Evolutionary conservation across 306 rosid genomes (phyloP).

Genomic region (Rosa rugosa): DNA sequence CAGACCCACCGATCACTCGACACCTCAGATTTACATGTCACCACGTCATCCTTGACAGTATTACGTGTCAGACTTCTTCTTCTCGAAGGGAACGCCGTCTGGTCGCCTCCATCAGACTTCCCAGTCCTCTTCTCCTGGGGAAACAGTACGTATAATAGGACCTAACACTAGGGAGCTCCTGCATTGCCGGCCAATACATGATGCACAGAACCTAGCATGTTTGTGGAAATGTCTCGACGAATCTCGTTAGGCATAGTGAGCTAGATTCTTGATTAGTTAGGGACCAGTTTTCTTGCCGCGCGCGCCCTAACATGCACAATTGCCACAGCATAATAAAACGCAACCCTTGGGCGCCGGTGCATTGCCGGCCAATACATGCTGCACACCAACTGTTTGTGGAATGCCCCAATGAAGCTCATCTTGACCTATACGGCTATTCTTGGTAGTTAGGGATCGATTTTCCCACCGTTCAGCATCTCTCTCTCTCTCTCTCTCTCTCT

Average conservation of each 20-base stretch:
- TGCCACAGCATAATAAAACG: neutral
- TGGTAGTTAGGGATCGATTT: neutral
- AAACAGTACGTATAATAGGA: neutral
- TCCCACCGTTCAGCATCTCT: neutral
- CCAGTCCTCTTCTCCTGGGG: neutral
- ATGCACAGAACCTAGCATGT: neutral
- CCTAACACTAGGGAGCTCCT: neutral
- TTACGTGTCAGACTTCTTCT: constrained; percentile 10
- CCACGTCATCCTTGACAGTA: constrained; percentile 29
- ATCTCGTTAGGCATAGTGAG: neutral
- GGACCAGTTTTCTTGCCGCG: neutral
- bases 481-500: neutral
- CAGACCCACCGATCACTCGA: constrained; percentile 7
- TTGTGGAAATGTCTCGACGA: neutral
- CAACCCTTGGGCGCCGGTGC: neutral
- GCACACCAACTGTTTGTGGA: neutral
- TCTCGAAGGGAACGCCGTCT: neutral
- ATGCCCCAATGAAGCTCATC: neutral
- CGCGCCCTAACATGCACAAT: neutral
- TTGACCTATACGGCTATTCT: neutral
- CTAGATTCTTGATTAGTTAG: neutral
- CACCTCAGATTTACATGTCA: constrained; percentile 32
- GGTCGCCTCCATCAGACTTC: too few relatives aligned
- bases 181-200: neutral
- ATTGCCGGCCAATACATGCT: neutral